Evolutionary conservation across 306 rosid genomes (phyloP).

Genomic region (Alnus glutinosa): DNA sequence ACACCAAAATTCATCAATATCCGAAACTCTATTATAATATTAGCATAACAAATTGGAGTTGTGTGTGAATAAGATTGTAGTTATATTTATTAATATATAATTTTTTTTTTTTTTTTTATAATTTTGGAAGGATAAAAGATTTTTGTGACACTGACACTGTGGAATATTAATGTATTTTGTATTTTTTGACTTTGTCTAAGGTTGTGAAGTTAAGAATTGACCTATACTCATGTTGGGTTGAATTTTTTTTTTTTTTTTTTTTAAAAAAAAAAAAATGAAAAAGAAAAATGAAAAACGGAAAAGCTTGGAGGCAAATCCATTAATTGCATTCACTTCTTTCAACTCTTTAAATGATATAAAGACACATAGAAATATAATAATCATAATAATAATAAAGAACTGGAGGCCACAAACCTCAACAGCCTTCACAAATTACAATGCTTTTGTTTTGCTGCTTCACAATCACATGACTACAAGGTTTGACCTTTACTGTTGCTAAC

Average conservation of each 20-base stretch:
- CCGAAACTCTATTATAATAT: not conserved
- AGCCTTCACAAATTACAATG: not conserved
- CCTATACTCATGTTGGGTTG: not conserved
- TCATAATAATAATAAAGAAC: not conserved
- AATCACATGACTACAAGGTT: conserved; percentile 12
- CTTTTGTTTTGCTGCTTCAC: not conserved
- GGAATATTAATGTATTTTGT: conserved; percentile 4
- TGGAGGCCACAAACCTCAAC: conserved; percentile 15
- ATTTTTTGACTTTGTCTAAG: conserved; percentile 4
- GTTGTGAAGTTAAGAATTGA: conserved; percentile 16
- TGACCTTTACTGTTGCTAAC: not conserved
- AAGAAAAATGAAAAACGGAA: not conserved
- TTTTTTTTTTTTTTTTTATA: not conserved
- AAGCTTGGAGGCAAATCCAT: conserved; percentile 58
- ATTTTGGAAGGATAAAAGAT: not conserved
- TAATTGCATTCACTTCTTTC: conserved; percentile 43
- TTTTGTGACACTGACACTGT: not conserved
- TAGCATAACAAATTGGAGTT: too few relatives aligned
- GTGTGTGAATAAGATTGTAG: not conserved
- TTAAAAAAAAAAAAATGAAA: not conserved
- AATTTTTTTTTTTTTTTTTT: not conserved
- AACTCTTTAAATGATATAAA: conserved; percentile 32
- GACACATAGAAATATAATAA: conserved; percentile 30
- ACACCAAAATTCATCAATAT: not conserved
- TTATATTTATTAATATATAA: not conserved